phyloP scores from a whole-genome alignment of 1,139 yeast species.

The Zhuliangozyma blackwelliae region DNA sequence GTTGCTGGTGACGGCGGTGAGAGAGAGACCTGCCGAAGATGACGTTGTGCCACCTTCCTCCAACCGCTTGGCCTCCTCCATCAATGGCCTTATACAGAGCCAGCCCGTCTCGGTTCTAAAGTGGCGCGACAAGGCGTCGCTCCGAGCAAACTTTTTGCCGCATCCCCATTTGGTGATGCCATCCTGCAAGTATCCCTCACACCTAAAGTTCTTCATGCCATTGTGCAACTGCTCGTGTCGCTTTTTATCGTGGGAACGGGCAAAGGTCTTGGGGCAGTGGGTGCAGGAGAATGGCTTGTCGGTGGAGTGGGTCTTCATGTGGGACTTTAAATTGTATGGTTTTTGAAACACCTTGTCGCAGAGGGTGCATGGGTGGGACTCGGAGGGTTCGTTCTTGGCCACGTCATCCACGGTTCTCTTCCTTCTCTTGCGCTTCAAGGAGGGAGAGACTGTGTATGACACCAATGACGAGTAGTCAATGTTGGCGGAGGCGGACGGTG shows the following conservation, averaged over 20 bases:
- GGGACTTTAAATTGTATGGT: conserved; percentile 53
- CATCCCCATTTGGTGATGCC: conserved; percentile 57
- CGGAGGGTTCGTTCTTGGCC: conserved; percentile 3
- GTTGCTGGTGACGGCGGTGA: not conserved
- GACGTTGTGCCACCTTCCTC: conserved; percentile 12
- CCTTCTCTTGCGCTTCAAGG: conserved; percentile 32
- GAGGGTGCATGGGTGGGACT: conserved; percentile 36
- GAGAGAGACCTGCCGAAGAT: not conserved
- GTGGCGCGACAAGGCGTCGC: conserved; percentile 56
- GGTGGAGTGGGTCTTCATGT: conserved; percentile 53
- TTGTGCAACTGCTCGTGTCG: conserved; percentile 54
- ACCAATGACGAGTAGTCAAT: conserved; percentile 39
- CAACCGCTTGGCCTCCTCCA: conserved; percentile 42
- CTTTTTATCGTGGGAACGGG: conserved; percentile 53
- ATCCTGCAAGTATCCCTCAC: conserved; percentile 50
- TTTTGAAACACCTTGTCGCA: conserved; percentile 51
- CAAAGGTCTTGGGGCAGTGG: conserved; percentile 48
- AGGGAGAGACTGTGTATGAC: conserved; percentile 34
- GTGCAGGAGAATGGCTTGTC: conserved; percentile 52
- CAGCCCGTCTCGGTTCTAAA: conserved; percentile 59
- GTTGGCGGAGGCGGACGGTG: conserved; percentile 3
- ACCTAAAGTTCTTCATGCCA: conserved; percentile 51
- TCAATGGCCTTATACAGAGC: conserved; percentile 51
- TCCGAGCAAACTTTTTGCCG: conserved; percentile 53
- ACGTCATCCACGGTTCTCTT: conserved; percentile 5